Evolutionary conservation across 1,139 yeast species (phyloP).

Genomic region (Candida dubliniensis): DNA sequence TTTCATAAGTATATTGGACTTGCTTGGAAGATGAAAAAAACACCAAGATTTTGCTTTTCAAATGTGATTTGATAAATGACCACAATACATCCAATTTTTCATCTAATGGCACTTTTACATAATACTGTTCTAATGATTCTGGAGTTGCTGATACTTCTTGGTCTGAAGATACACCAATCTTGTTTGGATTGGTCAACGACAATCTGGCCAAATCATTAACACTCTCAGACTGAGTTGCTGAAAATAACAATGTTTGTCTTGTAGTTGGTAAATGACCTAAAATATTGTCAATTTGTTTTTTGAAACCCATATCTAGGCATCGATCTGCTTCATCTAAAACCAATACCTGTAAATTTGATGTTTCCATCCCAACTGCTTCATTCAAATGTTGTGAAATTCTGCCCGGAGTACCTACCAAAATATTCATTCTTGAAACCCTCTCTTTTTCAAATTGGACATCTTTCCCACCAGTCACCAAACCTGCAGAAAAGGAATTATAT

Average conservation of each 20-base stretch:
- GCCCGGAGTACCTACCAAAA: conserved; percentile 95
- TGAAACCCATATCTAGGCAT: conserved; percentile 95
- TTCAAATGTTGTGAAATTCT: conserved; percentile 92
- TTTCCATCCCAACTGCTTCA: conserved; percentile 84
- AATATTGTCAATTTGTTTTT: conserved; percentile 82
- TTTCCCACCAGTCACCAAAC: conserved; percentile 95
- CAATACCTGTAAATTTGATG: conserved; percentile 74
- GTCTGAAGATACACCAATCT: conserved; percentile 62
- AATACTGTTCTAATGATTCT: conserved; percentile 78
- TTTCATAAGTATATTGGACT: conserved; percentile 89
- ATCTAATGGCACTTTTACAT: conserved; percentile 65
- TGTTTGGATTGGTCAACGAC: conserved; percentile 76
- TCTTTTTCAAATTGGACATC: conserved; percentile 87
- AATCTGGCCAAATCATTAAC: conserved; percentile 87
- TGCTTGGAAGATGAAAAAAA: conserved; percentile 92
- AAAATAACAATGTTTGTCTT: conserved; percentile 85
- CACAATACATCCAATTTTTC: conserved; percentile 85
- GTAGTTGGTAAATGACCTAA: conserved; percentile 78
- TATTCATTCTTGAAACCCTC: conserved; percentile 79
- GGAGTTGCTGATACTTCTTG: conserved; percentile 67
- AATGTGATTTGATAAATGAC: conserved; percentile 87
- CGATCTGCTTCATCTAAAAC: conserved; percentile 97
- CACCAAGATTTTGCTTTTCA: conserved; percentile 81
- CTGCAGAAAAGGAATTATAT: conserved; percentile 81
- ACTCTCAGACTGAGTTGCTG: conserved; percentile 92